These are phyloP conservation scores for Cenococcum geophilum DNA, from an alignment of 495 filamentous ascomycete genomes.

Conservation along the genomic window DNA sequence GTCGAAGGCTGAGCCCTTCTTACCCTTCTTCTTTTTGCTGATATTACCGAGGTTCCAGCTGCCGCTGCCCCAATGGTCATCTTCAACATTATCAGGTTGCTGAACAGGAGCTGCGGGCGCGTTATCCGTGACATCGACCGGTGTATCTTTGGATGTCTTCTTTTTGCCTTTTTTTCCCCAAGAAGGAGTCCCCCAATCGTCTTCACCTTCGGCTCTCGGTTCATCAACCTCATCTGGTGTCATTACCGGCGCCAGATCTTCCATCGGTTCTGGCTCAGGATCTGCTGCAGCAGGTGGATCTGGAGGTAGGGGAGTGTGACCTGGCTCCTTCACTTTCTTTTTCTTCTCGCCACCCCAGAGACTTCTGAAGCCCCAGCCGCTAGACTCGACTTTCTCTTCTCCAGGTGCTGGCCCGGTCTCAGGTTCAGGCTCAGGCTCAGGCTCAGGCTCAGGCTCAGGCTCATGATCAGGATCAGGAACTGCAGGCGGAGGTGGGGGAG, in stretches of 20 bases:
- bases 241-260: constrained; percentile 23
- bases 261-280: constrained; percentile 1
- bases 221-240: constrained; percentile 35
- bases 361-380: constrained; percentile 27
- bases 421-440: constrained; percentile 32
- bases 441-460: constrained; percentile 20
- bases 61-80: constrained; percentile 28
- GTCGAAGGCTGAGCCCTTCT: constrained; percentile 29
- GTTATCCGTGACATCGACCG: constrained; percentile 28
- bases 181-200: constrained; percentile 26
- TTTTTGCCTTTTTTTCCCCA: constrained; percentile 29
- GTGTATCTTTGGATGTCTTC: constrained; percentile 20
- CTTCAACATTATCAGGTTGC: constrained; percentile 23
- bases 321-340: constrained; percentile 29
- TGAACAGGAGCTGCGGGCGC: constrained; percentile 12
- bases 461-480: constrained; percentile 21
- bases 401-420: constrained; percentile 14
- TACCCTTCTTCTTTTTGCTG: constrained; percentile 31
- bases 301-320: constrained; percentile 7
- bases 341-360: constrained; percentile 31
- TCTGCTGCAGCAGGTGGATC: neutral
- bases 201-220: constrained; percentile 33
- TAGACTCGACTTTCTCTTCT: constrained; percentile 29
- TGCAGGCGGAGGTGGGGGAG: constrained; percentile 22
- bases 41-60: constrained; percentile 22